phyloP scores from a whole-genome alignment of 2,329 filamentous ascomycete species.

The Colletotrichum acutatum region DNA sequence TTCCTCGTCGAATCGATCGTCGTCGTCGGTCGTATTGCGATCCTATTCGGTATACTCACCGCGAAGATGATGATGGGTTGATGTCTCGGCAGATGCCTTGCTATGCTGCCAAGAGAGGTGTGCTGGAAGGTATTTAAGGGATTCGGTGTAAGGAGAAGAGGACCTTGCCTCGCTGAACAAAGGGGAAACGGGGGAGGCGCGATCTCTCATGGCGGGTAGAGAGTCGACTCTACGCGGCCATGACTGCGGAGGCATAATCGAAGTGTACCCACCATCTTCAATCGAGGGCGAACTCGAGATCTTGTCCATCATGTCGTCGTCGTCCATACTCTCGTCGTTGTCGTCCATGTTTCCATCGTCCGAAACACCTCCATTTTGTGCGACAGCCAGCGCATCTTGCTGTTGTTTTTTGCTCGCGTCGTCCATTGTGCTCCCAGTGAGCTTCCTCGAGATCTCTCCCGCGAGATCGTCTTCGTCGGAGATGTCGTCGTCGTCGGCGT shows the following conservation, averaged over 20 bases:
- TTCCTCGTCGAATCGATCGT: constrained; percentile 42
- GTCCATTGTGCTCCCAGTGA: constrained; percentile 44
- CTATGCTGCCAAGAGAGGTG: constrained; percentile 42
- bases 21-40: constrained; percentile 26
- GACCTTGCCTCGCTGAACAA: constrained; percentile 47
- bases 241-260: constrained; percentile 46
- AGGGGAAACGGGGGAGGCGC: constrained; percentile 46
- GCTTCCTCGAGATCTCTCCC: constrained; percentile 52
- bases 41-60: constrained; percentile 56
- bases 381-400: constrained; percentile 61
- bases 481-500: constrained; percentile 52
- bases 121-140: constrained; percentile 46
- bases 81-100: constrained; percentile 43
- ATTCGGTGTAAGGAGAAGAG: constrained; percentile 55
- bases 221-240: constrained; percentile 59
- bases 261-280: constrained; percentile 91
- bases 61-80: constrained; percentile 55
- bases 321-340: constrained; percentile 79
- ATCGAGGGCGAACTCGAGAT: constrained; percentile 99
- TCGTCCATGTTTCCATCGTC: constrained; percentile 75
- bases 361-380: constrained; percentile 68
- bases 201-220: constrained; percentile 46
- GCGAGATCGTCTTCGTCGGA: constrained; percentile 58
- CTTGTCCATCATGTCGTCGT: constrained; percentile 97
- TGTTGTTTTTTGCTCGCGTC: constrained; percentile 45